phyloP scores from a whole-genome alignment of 2,329 filamentous ascomycete species.

The Phialophora verrucosa region DNA sequence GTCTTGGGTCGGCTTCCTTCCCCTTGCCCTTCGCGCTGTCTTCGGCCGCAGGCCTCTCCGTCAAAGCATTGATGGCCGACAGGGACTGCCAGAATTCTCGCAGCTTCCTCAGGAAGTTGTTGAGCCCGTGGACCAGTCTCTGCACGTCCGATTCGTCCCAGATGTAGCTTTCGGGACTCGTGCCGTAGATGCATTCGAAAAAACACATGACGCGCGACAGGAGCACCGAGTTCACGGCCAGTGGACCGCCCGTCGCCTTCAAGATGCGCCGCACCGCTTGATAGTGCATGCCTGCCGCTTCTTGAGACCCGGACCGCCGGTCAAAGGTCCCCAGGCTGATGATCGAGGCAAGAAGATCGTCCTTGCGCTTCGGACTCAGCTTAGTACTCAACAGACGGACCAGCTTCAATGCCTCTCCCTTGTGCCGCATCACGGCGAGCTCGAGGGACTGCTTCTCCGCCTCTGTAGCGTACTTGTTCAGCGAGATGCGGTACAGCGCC shows the following conservation, averaged over 20 bases:
- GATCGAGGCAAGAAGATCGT: slow-evolving; percentile 34
- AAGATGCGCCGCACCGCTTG: slow-evolving; percentile 28
- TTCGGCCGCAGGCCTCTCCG: not conserved
- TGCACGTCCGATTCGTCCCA: slow-evolving; percentile 32
- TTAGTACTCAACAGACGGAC: slow-evolving; percentile 26
- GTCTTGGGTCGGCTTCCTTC: slow-evolving; percentile 3
- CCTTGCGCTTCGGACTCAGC: slow-evolving; percentile 26
- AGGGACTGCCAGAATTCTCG: slow-evolving; percentile 31
- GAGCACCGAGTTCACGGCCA: slow-evolving; percentile 30
- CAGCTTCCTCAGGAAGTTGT: slow-evolving; percentile 24
- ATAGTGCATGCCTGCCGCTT: slow-evolving; percentile 31
- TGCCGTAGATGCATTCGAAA: slow-evolving; percentile 37
- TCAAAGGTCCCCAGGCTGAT: slow-evolving; percentile 35
- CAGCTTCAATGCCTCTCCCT: slow-evolving; percentile 33
- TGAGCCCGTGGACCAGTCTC: slow-evolving; percentile 23
- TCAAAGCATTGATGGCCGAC: slow-evolving; percentile 25
- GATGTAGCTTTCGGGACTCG: slow-evolving; percentile 33
- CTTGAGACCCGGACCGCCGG: slow-evolving; percentile 26
- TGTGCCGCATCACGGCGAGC: slow-evolving; percentile 32
- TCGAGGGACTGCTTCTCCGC: slow-evolving; percentile 28
- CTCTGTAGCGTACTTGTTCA: slow-evolving; percentile 35
- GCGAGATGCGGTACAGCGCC: slow-evolving; percentile 32
- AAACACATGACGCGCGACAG: slow-evolving; percentile 35
- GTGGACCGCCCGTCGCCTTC: slow-evolving; percentile 32
- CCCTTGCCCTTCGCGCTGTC: not conserved